Conservation (phyloP, 2,329 filamentous ascomycete genomes). For the Capronia coronata region DNA sequence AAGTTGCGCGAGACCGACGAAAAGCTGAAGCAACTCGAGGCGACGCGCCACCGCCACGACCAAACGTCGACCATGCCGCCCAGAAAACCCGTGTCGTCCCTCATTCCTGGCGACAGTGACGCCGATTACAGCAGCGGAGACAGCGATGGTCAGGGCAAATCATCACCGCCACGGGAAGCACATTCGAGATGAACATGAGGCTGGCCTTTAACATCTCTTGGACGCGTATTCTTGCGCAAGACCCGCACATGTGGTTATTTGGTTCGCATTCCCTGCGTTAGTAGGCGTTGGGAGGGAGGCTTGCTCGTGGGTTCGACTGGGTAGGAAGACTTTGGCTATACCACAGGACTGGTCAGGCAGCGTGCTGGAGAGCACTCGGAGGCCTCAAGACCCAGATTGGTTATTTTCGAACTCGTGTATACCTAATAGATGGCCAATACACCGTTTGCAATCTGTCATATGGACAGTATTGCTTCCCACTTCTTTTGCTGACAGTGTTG, state of each 20-base stretch:
- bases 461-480: neutral
- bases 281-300: too few species aligned
- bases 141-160: constrained; percentile 16
- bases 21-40: constrained; percentile 50
- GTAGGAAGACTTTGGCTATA: neutral
- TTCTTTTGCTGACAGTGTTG: neutral
- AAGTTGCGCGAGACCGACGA: constrained; percentile 79
- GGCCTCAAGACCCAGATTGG: neutral
- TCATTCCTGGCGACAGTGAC: constrained; percentile 2
- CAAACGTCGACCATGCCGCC: constrained; percentile 7
- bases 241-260: too few species aligned
- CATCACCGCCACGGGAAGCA: constrained; percentile 5
- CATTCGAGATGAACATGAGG: constrained; percentile 3
- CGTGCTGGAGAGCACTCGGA: neutral
- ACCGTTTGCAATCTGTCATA: neutral
- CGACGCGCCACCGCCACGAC: constrained; percentile 21
- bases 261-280: too few species aligned
- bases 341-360: neutral
- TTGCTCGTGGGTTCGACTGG: too few species aligned
- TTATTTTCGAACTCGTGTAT: neutral
- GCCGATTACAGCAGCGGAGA: constrained; percentile 22
- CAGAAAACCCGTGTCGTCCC: constrained; percentile 9
- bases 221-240: too few species aligned
- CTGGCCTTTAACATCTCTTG: too few species aligned
- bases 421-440: neutral